Evolutionary conservation across 2,329 filamentous ascomycete genomes (phyloP).

Genomic region (Paramyrothecium sp.): DNA sequence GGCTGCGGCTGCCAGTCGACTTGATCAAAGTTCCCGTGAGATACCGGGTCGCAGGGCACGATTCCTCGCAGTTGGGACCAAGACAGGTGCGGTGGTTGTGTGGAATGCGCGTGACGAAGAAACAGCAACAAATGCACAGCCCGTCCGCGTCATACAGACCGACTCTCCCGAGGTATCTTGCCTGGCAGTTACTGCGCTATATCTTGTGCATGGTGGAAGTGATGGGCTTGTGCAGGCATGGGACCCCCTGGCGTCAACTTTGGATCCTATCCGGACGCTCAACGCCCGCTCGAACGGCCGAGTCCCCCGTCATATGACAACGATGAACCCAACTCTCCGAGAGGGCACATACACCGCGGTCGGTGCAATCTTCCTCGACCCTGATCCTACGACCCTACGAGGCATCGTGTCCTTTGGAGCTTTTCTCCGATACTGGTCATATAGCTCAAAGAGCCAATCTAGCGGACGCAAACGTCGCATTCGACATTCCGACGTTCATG

Average conservation of each 20-base stretch:
- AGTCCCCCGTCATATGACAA: conserved; percentile 68
- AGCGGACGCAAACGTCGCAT: conserved; percentile 76
- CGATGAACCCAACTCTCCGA: conserved; percentile 55
- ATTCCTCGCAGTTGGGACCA: conserved; percentile 78
- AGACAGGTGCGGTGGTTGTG: conserved; percentile 70
- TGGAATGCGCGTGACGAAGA: conserved; percentile 77
- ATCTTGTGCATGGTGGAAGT: conserved; percentile 88
- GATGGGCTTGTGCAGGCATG: conserved; percentile 95
- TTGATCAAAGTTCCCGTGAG: conserved; percentile 45
- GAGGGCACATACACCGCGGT: conserved; percentile 78
- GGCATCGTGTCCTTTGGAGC: conserved; percentile 86
- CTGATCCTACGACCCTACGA: conserved; percentile 80
- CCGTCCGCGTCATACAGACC: conserved; percentile 81
- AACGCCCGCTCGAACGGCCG: conserved; percentile 82
- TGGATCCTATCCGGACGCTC: conserved; percentile 78
- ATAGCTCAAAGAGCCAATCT: conserved; percentile 78
- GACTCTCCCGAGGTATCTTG: conserved; percentile 86
- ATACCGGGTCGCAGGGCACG: conserved; percentile 84
- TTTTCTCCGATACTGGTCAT: conserved; percentile 89
- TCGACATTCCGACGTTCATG: conserved; percentile 63
- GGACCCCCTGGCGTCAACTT: conserved; percentile 86
- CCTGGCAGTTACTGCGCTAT: conserved; percentile 79
- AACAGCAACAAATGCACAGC: conserved; percentile 50
- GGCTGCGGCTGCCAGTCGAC: conserved; percentile 45
- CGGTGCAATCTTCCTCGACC: conserved; percentile 81